phyloP scores from a whole-genome alignment of 305 asterid species.

The Fraxinus angustifolia region DNA sequence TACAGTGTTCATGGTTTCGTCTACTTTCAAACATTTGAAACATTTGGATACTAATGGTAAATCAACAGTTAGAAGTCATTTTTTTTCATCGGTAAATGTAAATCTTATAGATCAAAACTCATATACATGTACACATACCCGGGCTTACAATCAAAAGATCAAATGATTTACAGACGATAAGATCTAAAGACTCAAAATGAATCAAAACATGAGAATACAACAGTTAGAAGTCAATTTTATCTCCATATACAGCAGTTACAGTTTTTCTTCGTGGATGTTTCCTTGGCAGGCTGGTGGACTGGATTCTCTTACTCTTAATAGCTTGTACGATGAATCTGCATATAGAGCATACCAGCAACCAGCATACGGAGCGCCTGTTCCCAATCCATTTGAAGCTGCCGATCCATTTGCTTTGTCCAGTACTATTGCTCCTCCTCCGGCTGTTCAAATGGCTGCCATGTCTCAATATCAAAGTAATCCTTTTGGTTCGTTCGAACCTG shows the following conservation, averaged over 20 bases:
- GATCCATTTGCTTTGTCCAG: slow-evolving; percentile 68
- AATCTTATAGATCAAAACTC: not conserved
- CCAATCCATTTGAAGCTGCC: slow-evolving; percentile 78
- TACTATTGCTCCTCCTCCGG: slow-evolving; percentile 45
- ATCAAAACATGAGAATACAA: not conserved
- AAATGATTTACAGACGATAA: not conserved
- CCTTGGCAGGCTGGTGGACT: slow-evolving; percentile 79
- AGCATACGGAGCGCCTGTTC: slow-evolving; percentile 76
- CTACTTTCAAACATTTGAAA: not conserved
- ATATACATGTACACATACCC: not conserved
- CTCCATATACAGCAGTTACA: not conserved
- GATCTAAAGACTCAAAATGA: not conserved
- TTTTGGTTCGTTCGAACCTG: slow-evolving; percentile 64
- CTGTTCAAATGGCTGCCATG: slow-evolving; percentile 43
- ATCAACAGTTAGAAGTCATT: not conserved
- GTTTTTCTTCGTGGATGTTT: not conserved
- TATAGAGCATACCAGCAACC: slow-evolving; percentile 85
- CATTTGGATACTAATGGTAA: not conserved
- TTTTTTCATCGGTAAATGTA: not conserved
- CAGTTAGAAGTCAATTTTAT: not conserved
- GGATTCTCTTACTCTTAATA: slow-evolving; percentile 80
- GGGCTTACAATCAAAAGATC: not conserved
- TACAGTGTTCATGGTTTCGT: not conserved
- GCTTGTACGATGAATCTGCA: slow-evolving; percentile 84
- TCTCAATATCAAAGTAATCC: slow-evolving; percentile 59